Evolutionary conservation across 140 eudicot species (phyloP).

Genomic region (Oenanthe javanica): DNA sequence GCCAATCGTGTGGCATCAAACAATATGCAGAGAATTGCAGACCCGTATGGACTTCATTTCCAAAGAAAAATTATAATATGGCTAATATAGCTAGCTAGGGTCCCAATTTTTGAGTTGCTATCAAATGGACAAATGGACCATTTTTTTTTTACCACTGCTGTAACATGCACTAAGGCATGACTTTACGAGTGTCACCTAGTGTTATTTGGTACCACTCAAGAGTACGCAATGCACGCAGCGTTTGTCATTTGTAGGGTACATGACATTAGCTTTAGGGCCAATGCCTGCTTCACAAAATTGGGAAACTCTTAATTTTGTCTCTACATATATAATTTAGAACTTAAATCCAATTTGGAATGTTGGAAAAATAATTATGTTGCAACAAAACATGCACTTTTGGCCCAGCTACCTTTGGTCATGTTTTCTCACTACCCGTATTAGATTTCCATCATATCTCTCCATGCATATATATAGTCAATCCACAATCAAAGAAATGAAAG

Average conservation of each 20-base stretch:
- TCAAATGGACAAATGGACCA: constrained; percentile 4
- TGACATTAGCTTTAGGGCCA: not conserved
- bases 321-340: not conserved
- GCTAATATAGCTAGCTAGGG: not conserved
- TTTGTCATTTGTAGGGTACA: not conserved
- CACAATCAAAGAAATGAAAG: not conserved
- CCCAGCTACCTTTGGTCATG: not conserved
- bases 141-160: not conserved
- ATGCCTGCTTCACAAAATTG: not conserved
- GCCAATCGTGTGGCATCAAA: constrained; percentile 31
- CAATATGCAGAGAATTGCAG: constrained; percentile 11
- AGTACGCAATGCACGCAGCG: not conserved
- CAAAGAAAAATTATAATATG: not conserved
- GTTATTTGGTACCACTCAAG: not conserved
- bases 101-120: not conserved
- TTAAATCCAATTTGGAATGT: not conserved
- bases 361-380: not conserved
- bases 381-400: not conserved
- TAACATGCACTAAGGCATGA: constrained; percentile 2
- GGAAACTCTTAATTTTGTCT: not conserved
- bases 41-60: constrained; percentile 13
- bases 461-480: not conserved
- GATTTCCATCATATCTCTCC: too few species aligned
- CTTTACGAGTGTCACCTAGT: not conserved
- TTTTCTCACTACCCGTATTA: not conserved